phyloP scores from a whole-genome alignment of 1,284 basidiomycete genomes.

The Papiliotrema nemorosa region DNA sequence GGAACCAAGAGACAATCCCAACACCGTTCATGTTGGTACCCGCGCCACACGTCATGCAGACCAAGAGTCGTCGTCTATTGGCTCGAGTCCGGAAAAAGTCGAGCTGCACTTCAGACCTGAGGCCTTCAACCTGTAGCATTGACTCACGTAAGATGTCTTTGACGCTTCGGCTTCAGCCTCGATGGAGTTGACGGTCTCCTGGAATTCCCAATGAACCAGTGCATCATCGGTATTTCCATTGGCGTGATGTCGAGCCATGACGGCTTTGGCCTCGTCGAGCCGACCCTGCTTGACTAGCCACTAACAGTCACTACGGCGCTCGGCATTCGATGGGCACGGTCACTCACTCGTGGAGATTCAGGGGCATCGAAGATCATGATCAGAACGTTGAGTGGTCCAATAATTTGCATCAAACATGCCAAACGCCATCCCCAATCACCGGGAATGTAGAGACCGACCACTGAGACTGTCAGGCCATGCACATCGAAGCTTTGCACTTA shows the following conservation, averaged over 20 bases:
- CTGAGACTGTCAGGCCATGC: no score
- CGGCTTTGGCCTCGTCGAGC: conserved; percentile 14
- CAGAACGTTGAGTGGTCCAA: conserved; percentile 17
- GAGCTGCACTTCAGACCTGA: not conserved
- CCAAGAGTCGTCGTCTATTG: conserved; percentile 35
- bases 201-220: conserved; percentile 38
- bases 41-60: conserved; percentile 15
- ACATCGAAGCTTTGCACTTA: no score
- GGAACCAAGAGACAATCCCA: conserved; percentile 30
- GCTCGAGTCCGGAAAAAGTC: conserved; percentile 34
- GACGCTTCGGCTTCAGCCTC: no score
- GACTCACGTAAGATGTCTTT: conserved; percentile 25
- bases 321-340: no score
- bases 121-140: no score
- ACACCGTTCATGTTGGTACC: conserved; percentile 28
- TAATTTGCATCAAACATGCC: conserved; percentile 34
- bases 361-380: conserved; percentile 20
- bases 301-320: no score
- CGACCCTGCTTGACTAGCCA: conserved; percentile 53
- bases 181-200: conserved; percentile 28
- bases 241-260: conserved; percentile 62
- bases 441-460: not conserved
- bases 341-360: conserved; percentile 29
- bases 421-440: conserved; percentile 31
- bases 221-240: conserved; percentile 38